A percentile compares a stretch with the other conserved stretches of the same genome.
Conservation (phyloP, 2,329 filamentous ascomycete species). For the Diaporthe eres region DNA sequence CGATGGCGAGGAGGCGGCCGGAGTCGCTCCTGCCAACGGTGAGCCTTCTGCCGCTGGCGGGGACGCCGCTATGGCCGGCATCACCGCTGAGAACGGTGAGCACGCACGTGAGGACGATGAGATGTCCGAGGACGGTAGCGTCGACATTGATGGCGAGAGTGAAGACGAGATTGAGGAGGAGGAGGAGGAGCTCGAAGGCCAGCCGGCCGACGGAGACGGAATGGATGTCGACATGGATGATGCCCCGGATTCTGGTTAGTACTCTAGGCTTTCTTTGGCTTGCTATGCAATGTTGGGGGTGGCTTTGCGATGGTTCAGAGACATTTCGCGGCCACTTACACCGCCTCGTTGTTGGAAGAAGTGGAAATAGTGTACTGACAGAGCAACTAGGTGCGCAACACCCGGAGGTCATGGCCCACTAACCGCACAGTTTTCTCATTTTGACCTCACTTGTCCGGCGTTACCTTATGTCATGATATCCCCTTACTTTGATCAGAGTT, state of each 20-base stretch:
- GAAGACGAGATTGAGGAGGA: constrained; percentile 56
- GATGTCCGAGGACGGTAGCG: constrained; percentile 56
- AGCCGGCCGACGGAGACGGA: constrained; percentile 48
- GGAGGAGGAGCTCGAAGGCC: constrained; percentile 50
- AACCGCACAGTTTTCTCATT: constrained; percentile 32
- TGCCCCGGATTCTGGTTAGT: constrained; percentile 38
- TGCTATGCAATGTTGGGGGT: not conserved
- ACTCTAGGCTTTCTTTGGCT: not conserved
- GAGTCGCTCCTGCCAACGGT: constrained; percentile 56
- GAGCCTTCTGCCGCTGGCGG: constrained; percentile 42
- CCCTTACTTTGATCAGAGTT: constrained; percentile 40
- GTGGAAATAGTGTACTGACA: constrained; percentile 12
- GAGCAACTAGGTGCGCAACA: constrained; percentile 30
- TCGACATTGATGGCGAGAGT: constrained; percentile 56
- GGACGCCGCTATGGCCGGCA: constrained; percentile 52
- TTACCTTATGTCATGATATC: constrained; percentile 43
- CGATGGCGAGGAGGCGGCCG: constrained; percentile 69
- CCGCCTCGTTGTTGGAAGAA: not conserved
- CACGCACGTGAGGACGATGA: constrained; percentile 53
- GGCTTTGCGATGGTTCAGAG: not conserved
- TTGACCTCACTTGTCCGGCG: constrained; percentile 37
- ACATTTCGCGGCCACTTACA: not conserved
- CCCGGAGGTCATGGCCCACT: constrained; percentile 42
- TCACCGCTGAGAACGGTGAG: constrained; percentile 45
- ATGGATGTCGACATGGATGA: constrained; percentile 54